phyloP scores from a whole-genome alignment of 2,329 filamentous ascomycete species.

The Nectriaceae sp. region DNA sequence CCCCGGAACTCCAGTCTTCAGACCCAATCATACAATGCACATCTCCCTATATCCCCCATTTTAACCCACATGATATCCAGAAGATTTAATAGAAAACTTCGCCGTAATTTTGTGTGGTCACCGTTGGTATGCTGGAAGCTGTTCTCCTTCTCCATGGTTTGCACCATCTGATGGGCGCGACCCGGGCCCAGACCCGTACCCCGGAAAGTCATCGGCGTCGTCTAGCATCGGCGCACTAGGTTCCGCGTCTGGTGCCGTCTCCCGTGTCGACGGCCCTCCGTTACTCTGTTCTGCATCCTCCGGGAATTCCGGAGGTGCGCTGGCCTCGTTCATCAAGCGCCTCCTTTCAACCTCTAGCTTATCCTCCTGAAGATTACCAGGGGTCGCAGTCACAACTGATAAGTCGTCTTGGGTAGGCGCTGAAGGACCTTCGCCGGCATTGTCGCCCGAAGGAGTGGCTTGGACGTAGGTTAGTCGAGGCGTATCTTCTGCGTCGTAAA shows the following conservation, averaged over 20 bases:
- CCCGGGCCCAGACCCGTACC: slow-evolving; percentile 28
- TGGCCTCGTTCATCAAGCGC: slow-evolving; percentile 64
- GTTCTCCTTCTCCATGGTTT: slow-evolving; percentile 29
- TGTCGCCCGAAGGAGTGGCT: slow-evolving; percentile 13
- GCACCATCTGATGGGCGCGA: slow-evolving; percentile 24
- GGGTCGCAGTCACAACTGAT: slow-evolving; percentile 25
- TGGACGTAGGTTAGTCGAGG: slow-evolving; percentile 24
- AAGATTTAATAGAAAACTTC: slow-evolving; percentile 4
- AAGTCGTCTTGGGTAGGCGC: slow-evolving; percentile 51
- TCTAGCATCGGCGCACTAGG: slow-evolving; percentile 54
- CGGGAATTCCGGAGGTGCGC: slow-evolving; percentile 61
- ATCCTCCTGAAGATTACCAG: slow-evolving; percentile 57
- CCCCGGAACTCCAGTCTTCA: too few species aligned
- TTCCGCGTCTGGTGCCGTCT: slow-evolving; percentile 29
- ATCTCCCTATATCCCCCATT: too few species aligned
- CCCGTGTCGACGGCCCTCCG: slow-evolving; percentile 30
- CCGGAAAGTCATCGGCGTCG: slow-evolving; percentile 53
- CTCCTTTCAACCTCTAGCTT: slow-evolving; percentile 76
- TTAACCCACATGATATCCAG: too few species aligned
- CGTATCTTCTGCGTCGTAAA: slow-evolving; percentile 51
- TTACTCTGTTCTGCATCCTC: slow-evolving; percentile 49
- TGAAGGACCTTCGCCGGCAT: slow-evolving; percentile 35
- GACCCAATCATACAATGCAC: too few species aligned
- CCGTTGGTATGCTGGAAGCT: slow-evolving; percentile 43
- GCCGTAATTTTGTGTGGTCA: slow-evolving; percentile 28